phyloP scores from a whole-genome alignment of 257 asterid species.

The Petunia axillaris region DNA sequence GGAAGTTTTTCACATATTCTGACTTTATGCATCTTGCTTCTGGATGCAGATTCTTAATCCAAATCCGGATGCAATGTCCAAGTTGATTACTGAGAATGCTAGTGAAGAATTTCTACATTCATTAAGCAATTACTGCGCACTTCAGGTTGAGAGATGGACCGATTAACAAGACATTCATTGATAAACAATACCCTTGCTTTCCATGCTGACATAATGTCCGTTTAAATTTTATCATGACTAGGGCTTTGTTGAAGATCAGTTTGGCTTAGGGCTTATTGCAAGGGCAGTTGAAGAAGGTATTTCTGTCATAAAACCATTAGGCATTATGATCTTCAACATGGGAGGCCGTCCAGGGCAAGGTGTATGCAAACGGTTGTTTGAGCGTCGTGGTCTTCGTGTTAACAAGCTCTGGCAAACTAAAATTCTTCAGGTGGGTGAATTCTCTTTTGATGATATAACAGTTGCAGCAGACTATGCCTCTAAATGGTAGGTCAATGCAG shows the following conservation, averaged over 20 bases:
- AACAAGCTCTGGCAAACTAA: constrained; percentile 98
- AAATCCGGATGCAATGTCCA: constrained; percentile 99
- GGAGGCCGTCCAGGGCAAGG: constrained; percentile 99
- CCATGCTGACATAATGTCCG: not conserved
- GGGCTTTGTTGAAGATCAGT: constrained; percentile 99
- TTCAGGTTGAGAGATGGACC: constrained; percentile 61
- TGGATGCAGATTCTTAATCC: constrained; percentile 89
- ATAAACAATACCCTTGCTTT: constrained; percentile 5
- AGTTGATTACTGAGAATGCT: constrained; percentile 90
- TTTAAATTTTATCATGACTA: constrained; percentile 33
- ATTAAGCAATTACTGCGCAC: constrained; percentile 95
- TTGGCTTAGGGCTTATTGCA: constrained; percentile 96
- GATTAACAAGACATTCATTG: not conserved
- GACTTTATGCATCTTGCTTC: constrained; percentile 22
- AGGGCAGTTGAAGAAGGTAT: constrained; percentile 99
- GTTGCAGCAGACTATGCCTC: constrained; percentile 31
- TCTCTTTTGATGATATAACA: constrained; percentile 20
- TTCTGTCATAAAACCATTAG: constrained; percentile 92
- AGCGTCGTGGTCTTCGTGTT: constrained; percentile 93
- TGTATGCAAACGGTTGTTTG: constrained; percentile 93
- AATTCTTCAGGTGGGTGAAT: constrained; percentile 79
- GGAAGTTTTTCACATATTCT: not conserved
- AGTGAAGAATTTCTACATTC: constrained; percentile 92
- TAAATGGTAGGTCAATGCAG: constrained; percentile 56
- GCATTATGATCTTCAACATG: constrained; percentile 98